Conservation (phyloP, 2,329 filamentous ascomycete genomes). For the Penicillium sp. region DNA sequence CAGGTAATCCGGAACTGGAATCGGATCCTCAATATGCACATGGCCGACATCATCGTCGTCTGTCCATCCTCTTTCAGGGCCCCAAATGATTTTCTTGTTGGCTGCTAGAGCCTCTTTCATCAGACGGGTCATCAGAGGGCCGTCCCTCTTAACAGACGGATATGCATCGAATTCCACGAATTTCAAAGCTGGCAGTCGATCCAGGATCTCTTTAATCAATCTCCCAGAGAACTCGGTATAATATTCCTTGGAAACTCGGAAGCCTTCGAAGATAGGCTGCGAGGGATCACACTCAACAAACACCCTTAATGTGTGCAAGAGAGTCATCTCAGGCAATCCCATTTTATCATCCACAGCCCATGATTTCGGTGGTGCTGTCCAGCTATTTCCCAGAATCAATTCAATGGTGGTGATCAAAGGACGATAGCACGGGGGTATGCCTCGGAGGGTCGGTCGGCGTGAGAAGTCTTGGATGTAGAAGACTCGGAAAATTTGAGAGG, state of each 20-base stretch:
- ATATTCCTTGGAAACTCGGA: slow-evolving; percentile 56
- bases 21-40: not conserved
- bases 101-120: slow-evolving; percentile 35
- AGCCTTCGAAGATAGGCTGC: slow-evolving; percentile 56
- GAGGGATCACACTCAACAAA: slow-evolving; percentile 61
- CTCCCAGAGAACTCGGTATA: slow-evolving; percentile 59
- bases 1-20: not conserved
- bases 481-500: slow-evolving; percentile 54
- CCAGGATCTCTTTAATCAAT: slow-evolving; percentile 52
- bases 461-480: slow-evolving; percentile 55
- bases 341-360: slow-evolving; percentile 55
- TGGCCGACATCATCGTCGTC: slow-evolving; percentile 27
- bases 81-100: slow-evolving; percentile 41
- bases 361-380: slow-evolving; percentile 56
- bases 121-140: slow-evolving; percentile 54
- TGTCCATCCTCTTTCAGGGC: slow-evolving; percentile 41
- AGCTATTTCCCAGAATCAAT: slow-evolving; percentile 60
- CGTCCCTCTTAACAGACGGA: slow-evolving; percentile 52
- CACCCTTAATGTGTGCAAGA: slow-evolving; percentile 53
- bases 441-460: slow-evolving; percentile 45
- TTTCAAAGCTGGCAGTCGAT: slow-evolving; percentile 48
- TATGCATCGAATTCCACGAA: slow-evolving; percentile 60
- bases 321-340: slow-evolving; percentile 51
- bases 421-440: slow-evolving; percentile 54
- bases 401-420: slow-evolving; percentile 55